Conservation (phyloP, 176 grass and related monocot genomes). For the Rhynchospora breviuscula region DNA sequence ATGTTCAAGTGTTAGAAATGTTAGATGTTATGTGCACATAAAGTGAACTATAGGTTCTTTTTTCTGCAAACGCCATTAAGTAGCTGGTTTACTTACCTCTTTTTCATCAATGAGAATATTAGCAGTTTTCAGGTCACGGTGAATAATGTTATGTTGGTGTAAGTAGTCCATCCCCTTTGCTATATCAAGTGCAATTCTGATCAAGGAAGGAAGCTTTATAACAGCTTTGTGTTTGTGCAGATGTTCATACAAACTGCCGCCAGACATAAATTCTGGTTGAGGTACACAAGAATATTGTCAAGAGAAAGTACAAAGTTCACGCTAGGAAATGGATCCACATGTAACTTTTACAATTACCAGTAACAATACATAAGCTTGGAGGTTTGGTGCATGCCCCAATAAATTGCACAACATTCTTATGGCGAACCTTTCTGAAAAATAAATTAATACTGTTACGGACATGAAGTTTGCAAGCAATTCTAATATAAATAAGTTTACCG, state of each 20-base stretch:
- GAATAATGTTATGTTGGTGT: constrained; percentile 46
- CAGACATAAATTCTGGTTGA: constrained; percentile 39
- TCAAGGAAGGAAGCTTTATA: constrained; percentile 33
- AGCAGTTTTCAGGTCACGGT: constrained; percentile 45
- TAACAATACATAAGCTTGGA: constrained; percentile 42
- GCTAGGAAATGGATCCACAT: neutral
- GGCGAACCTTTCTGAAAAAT: constrained; percentile 43
- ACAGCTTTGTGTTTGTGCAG: constrained; percentile 33
- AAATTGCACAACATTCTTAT: constrained; percentile 54
- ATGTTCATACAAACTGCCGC: constrained; percentile 44
- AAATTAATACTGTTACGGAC: neutral
- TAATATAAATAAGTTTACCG: neutral
- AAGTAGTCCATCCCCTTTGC: constrained; percentile 51
- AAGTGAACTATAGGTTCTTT: neutral
- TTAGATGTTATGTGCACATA: neutral
- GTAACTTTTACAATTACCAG: constrained; percentile 26
- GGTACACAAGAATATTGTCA: constrained; percentile 8
- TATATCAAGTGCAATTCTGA: constrained; percentile 43
- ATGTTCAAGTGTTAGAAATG: neutral
- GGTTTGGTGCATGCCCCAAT: constrained; percentile 43
- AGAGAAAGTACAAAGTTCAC: constrained; percentile 4
- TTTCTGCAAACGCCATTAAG: neutral
- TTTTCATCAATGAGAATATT: constrained; percentile 55
- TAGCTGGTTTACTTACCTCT: constrained; percentile 25
- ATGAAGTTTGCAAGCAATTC: neutral